A percentile compares a stretch with the other conserved stretches of the same genome.
phyloP scores from a whole-genome alignment of 768 basidiomycete genomes.

The Suillus hirtellus region DNA sequence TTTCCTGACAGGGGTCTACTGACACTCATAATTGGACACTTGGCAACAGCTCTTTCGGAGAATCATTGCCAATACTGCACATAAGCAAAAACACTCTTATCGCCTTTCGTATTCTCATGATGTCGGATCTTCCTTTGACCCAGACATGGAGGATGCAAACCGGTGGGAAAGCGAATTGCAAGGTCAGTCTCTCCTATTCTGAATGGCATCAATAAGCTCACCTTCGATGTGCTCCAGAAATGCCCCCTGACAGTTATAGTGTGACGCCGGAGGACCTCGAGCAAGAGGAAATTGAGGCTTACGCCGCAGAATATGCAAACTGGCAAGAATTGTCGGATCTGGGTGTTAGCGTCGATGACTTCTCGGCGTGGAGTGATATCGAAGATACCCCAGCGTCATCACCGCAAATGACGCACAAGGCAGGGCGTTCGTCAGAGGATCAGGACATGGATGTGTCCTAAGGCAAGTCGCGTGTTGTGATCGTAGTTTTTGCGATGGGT shows the following conservation, averaged over 20 bases:
- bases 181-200: conserved; percentile 33
- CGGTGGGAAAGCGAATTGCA: conserved; percentile 61
- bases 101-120: conserved; percentile 64
- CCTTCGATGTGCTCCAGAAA: neutral
- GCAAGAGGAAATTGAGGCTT: conserved; percentile 57
- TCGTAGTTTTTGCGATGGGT: neutral
- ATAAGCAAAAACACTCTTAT: conserved; percentile 53
- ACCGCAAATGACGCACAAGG: conserved; percentile 4
- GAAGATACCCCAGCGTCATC: conserved; percentile 18
- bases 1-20: conserved; percentile 15
- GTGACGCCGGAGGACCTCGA: conserved; percentile 47
- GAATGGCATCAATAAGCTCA: neutral
- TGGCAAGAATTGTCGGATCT: conserved; percentile 51
- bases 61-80: conserved; percentile 56
- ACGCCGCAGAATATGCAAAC: conserved; percentile 54
- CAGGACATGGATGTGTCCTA: conserved; percentile 31
- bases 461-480: neutral
- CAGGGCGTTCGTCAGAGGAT: neutral
- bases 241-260: conserved; percentile 10
- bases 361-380: conserved; percentile 20
- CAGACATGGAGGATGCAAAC: conserved; percentile 62
- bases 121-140: conserved; percentile 78
- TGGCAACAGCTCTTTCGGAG: conserved; percentile 59
- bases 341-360: conserved; percentile 21
- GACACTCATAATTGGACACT: neutral